These are phyloP conservation scores for Cercospora zeae-maydis DNA, from an alignment of 2,329 filamentous ascomycete genomes.

Conservation along the genomic window DNA sequence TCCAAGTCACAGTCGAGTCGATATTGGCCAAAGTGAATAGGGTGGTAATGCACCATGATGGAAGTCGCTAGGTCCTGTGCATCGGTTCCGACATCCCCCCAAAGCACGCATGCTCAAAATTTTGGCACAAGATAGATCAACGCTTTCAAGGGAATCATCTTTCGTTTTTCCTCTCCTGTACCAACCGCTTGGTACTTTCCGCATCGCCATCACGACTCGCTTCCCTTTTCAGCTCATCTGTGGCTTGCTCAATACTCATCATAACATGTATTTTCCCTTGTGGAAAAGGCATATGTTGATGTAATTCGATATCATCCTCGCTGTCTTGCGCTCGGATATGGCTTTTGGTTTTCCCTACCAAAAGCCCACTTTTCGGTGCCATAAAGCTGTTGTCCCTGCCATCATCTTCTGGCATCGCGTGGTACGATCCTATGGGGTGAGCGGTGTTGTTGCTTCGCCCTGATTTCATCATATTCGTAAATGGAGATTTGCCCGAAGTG, in stretches of 20 bases:
- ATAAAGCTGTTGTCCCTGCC: neutral
- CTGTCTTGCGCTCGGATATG: conserved; percentile 10
- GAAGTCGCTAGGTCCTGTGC: neutral
- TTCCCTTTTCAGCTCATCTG: conserved; percentile 4
- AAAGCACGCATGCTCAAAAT: neutral
- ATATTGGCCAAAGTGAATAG: neutral
- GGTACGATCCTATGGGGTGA: neutral
- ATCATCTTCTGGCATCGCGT: neutral
- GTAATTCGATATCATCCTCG: conserved; percentile 17
- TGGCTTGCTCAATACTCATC: conserved; percentile 21
- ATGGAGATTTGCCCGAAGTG: neutral
- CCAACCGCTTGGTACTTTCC: conserved; percentile 15
- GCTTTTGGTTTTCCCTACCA: neutral
- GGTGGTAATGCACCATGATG: neutral
- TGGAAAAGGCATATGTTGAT: conserved; percentile 1
- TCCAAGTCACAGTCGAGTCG: neutral
- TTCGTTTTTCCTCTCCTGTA: neutral
- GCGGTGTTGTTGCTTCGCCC: neutral
- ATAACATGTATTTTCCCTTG: conserved; percentile 20
- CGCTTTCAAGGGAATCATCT: neutral
- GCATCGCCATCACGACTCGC: conserved; percentile 3
- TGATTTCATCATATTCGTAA: neutral
- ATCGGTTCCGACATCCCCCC: neutral
- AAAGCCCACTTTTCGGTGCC: neutral
- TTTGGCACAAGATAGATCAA: neutral